phyloP scores from a whole-genome alignment of 495 filamentous ascomycete species.

The Lasiosphaeria ovina region DNA sequence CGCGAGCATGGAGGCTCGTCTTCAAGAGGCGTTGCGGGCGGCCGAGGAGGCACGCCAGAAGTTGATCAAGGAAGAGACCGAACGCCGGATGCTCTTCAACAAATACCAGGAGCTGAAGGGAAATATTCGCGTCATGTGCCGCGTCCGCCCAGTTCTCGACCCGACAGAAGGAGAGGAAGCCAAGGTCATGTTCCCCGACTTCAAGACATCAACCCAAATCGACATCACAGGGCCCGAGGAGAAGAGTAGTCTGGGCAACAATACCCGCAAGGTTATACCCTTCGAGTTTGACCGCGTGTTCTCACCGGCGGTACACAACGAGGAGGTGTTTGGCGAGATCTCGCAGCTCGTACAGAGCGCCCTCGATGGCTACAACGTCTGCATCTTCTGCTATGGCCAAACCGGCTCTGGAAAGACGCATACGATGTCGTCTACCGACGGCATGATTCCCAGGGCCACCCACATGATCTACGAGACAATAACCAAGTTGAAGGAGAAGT shows the following conservation, averaged over 20 bases:
- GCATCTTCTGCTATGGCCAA: constrained; percentile 98
- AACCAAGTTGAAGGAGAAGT: constrained; percentile 76
- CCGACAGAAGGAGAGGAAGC: constrained; percentile 57
- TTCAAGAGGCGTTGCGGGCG: constrained; percentile 71
- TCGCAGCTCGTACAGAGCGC: constrained; percentile 96
- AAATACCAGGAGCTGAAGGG: constrained; percentile 98
- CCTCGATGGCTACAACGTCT: constrained; percentile 97
- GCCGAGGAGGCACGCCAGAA: constrained; percentile 73
- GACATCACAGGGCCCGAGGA: constrained; percentile 80
- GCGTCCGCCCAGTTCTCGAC: constrained; percentile 78
- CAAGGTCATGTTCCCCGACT: constrained; percentile 76
- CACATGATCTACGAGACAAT: constrained; percentile 91
- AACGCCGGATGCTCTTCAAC: constrained; percentile 90
- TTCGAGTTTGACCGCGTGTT: constrained; percentile 97
- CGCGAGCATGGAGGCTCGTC: constrained; percentile 68
- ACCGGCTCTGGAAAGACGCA: constrained; percentile 95
- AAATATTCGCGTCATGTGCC: constrained; percentile 97
- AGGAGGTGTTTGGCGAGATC: constrained; percentile 92
- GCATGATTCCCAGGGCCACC: constrained; percentile 93
- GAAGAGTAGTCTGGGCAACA: constrained; percentile 73
- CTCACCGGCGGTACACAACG: constrained; percentile 70
- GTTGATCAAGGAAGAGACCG: constrained; percentile 84
- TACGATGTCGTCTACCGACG: constrained; percentile 90
- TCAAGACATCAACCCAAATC: constrained; percentile 80
- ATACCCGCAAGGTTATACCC: constrained; percentile 70